Evolutionary conservation across 768 basidiomycete species (phyloP), one percentile per base, ranked within the genome.

Genomic region (Boletus rufocinnamomeus): DNA sequence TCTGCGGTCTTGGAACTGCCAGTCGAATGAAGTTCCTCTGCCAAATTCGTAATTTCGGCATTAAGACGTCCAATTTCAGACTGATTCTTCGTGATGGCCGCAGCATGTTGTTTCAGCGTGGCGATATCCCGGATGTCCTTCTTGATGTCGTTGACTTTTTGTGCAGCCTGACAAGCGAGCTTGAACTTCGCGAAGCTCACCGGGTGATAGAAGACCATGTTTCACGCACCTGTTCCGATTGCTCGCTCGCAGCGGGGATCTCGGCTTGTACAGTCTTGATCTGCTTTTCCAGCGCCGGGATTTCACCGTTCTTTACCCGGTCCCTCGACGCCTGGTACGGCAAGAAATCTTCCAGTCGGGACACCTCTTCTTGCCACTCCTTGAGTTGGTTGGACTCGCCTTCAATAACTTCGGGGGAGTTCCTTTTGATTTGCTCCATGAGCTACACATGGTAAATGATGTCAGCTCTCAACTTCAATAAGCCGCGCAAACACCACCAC

Each of bases 1-100:
- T 93, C 91, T 1, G 84, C 82, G 2, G 95, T 94, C 72, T 86
- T 91, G 16, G 84, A 82, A 35, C 88, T 89, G 2, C 95, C 95
- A 2, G 86, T 86, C 8, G 81, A 74, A 21, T 80, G 75, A 17
- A 99, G 80, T 48, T 89, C 84, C 48, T 76, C 75, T 72, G 97
- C 92, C 46, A 94, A 75, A 48, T 78, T 75, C 10, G 70, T 60
- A 46, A 89, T 82, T 40, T 94, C 91, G 43, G 80, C 75, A 52
- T 80, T 78, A 19, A 93, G 79, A 16, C 77, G 77, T 53, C 83
- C 78, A 37, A 85, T 72, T 62, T 92, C 86, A 64, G 75, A 78
- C 53, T 82, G 82, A 21, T 87, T 76, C 50, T 86, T 83, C 2
- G 79, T 73, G 43, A 93, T 79, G 4, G 80, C 83, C 38, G 69